Base-by-base conservation (phyloP, 192 early-diverging fungal species). In the Obelidium mucronatum region DNA sequence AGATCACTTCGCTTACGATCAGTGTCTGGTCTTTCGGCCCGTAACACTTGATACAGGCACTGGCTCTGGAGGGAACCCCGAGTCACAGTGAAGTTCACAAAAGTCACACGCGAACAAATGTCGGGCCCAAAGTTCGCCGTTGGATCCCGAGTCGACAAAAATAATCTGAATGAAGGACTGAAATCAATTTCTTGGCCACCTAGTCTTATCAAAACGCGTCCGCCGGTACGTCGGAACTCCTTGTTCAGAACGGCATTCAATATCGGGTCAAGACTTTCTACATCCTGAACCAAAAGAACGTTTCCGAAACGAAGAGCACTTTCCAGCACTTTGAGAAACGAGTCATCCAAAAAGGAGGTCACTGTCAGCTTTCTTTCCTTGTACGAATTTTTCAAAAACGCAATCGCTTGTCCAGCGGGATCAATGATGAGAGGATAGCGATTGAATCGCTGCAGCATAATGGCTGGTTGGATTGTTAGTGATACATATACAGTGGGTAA, bases 21-120 rank as follows among this genome's bases (percentile, higher is more conserved):
- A 3, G 96, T 94, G 81, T 99, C 98, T 1, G 98, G 96, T 48
- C 97, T 83, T 85, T 98, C 96, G 51, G 91, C 91, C 70, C 95
- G 95, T 78, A 99, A 90, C 2, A 98, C 96, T 83, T 95, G 91
- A 76, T 95, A 92, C 81, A 99, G 84, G 83, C 98, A 98, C 86
- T 99, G 98, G 72, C 93, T 95, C 82, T 98, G 96, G 67, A 99
- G 84, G 83, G 94, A 96, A 42, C 92, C 91, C 31, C 96, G 91
- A 19, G 98, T 99, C 22, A 99, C 94, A 0, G 97, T 97, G 77
- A 99, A 99, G 91, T 99, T 99, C 54, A 99, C 96, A 85, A 99
- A 97, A 1, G 98, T 99, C 2, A 98, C 97, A 51, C 98, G 93
- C 76, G 91, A 93, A 87, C 93, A 96, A 22, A 99, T 90, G 77